Evolutionary conservation across 495 filamentous ascomycete genomes (phyloP).

Genomic region (Podospora fimiseda): DNA sequence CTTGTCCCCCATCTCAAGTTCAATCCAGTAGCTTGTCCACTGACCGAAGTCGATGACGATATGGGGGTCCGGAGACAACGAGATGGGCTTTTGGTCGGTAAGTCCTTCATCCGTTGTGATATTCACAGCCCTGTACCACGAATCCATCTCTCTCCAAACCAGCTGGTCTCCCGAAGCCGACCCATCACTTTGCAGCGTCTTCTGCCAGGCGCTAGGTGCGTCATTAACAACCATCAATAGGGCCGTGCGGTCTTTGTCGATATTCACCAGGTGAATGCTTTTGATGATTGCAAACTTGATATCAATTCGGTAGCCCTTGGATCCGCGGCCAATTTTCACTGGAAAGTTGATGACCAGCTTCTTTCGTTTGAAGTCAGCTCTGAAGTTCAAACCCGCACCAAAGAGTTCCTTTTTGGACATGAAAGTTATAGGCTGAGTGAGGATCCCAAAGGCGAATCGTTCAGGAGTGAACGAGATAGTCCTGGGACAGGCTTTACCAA

Average conservation of each 20-base stretch:
- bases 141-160: conserved; percentile 59
- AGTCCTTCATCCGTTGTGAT: conserved; percentile 50
- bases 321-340: not conserved
- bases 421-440: conserved; percentile 39
- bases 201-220: conserved; percentile 60
- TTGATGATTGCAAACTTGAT: conserved; percentile 61
- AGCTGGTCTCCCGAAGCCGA: conserved; percentile 40
- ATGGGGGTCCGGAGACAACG: conserved; percentile 48
- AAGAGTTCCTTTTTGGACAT: conserved; percentile 40
- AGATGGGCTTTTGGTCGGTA: conserved; percentile 37
- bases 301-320: conserved; percentile 39
- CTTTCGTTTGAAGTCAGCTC: conserved; percentile 38
- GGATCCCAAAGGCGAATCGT: conserved; percentile 49
- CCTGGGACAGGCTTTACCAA: conserved; percentile 25
- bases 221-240: conserved; percentile 56
- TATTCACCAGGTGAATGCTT: conserved; percentile 44
- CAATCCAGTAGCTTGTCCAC: conserved; percentile 63
- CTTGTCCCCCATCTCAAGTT: conserved; percentile 30
- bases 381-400: conserved; percentile 20
- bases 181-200: conserved; percentile 34
- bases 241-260: conserved; percentile 25
- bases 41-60: conserved; percentile 75
- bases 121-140: conserved; percentile 72
- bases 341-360: conserved; percentile 37
- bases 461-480: conserved; percentile 25